Evolutionary conservation across 2,329 filamentous ascomycete genomes (phyloP).

Genomic region (Paraphaeosphaeria minitans): DNA sequence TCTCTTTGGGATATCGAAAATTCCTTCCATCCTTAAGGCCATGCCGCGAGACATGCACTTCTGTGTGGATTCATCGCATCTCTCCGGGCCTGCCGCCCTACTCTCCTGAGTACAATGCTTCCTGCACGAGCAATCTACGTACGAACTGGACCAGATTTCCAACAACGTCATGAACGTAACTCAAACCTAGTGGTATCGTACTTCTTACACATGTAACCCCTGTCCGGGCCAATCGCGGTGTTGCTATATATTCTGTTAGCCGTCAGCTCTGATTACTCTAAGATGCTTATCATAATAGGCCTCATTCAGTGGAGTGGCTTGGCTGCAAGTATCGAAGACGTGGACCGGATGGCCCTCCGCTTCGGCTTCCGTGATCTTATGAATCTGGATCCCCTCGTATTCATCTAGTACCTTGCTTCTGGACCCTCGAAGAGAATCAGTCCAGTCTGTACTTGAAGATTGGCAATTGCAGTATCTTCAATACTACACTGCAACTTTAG

Average conservation of each 20-base stretch:
- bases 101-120: constrained; percentile 10
- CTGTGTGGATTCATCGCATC: neutral
- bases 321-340: constrained; percentile 15
- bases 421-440: neutral
- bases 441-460: neutral
- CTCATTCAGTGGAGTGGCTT: constrained; percentile 1
- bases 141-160: constrained; percentile 17
- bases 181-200: constrained; percentile 22
- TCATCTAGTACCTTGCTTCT: constrained; percentile 21
- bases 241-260: constrained; percentile 16
- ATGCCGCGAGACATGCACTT: neutral
- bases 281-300: constrained; percentile 5
- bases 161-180: constrained; percentile 18
- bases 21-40: neutral
- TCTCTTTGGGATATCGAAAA: neutral
- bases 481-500: neutral
- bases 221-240: constrained; percentile 22
- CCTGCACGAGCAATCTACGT: constrained; percentile 37
- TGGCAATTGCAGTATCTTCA: neutral
- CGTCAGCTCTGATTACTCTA: constrained; percentile 29
- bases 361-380: constrained; percentile 13
- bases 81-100: neutral
- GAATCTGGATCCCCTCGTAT: constrained; percentile 19
- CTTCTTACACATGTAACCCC: constrained; percentile 11
- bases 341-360: constrained; percentile 12